Base-by-base conservation (phyloP, 495 filamentous ascomycete genomes). In the Astrothelium subdiscretum region DNA sequence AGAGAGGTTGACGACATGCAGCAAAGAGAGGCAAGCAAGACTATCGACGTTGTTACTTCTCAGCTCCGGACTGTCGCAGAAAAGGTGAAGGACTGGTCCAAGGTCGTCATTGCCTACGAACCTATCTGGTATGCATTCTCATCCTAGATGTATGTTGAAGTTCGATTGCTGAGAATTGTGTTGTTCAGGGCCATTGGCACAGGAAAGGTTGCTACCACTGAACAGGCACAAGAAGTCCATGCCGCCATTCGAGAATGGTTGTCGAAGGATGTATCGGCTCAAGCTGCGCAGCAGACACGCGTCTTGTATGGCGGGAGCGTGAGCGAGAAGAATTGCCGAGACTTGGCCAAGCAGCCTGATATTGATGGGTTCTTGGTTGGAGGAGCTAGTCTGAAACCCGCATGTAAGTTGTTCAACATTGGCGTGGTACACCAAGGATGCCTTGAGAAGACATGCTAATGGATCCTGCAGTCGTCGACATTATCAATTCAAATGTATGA, bases 361-460 rank as follows among this genome's bases (percentile, higher is more conserved):
- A 92, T 98, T 76, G 94, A 98, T 75, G 94, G 94, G 24, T 98
- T 98, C 83, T 83, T 98, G 69, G 94, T 98, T 71, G 94, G 94
- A 69, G 94, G 94, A 76, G 94, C 94, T 67, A 95, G 90, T 78
- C 83, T 98, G 80, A 98, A 98, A 85, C 94, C 94, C 69, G 94
- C 92, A 24, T 70, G 48, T 54, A 15, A 29, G 48, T 54, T 29
- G 22, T 15, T 29, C 6, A 5, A 11, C 12, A 54, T 54, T 11
- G 12, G 6, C 22, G 24, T 29, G 12, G 6, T 20, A n/a, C 18
- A 0, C 20, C 48, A 26, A 29, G 22, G 11, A 3, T 29, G 5
- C 3, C 24, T 11, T 54, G 15, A 3, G 0, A 54, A 11, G 8
- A 5, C 2, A 20, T 29, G 20, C 48, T 54, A 29, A 54, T 29